Evolutionary conservation across 2,329 filamentous ascomycete genomes (phyloP), one percentile per base, ranked within the genome.

Genomic region (Monilinia fructigena): DNA sequence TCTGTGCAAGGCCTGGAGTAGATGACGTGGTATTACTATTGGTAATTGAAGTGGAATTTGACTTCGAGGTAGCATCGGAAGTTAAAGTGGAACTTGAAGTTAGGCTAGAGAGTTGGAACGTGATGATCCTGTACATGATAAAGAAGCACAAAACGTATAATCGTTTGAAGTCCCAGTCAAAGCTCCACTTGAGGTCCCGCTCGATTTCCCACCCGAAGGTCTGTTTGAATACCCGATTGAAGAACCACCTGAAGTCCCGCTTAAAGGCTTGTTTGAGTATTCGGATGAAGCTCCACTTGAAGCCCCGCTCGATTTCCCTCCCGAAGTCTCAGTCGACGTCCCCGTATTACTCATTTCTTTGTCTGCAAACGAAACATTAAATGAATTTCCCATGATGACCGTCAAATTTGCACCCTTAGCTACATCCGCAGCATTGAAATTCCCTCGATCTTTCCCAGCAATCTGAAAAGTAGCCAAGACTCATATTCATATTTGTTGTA

Each of bases 401-500:
- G 35, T 67, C 55, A 67, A 40, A 3, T 26, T 48, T 14, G 63
- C 63, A 38, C 23, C 55, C 14, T 55, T 42, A n/a, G 60, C 55
- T 0, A 66, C 63, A 14, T 62, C 38, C 10, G 16, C 58, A 12
- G 68, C 59, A 60, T 55, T 54, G 38, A 67, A 69, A 31, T 56
- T 50, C 26, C 10, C 45, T n/a, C 52, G 35, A 42, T 10, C 20
- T 20, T 62, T 28, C 0, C 47, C 59, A 4, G 38, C n/a, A 1
- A 31, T 53, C 20, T 52, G 8, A 4, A 62, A 18, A 71, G 26
- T 7, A 2, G 65, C 42, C 42, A 1, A 70, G 23, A 7, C 62
- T 59, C 8, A 53, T 50, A 28, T 31, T 68, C 68, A 4, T 58
- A 14, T 12, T 66, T 1, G 72, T 72, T 1, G 72, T 74, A 55